phyloP scores from a whole-genome alignment of 1,139 yeast species.

The Pichiaceae sp. region DNA sequence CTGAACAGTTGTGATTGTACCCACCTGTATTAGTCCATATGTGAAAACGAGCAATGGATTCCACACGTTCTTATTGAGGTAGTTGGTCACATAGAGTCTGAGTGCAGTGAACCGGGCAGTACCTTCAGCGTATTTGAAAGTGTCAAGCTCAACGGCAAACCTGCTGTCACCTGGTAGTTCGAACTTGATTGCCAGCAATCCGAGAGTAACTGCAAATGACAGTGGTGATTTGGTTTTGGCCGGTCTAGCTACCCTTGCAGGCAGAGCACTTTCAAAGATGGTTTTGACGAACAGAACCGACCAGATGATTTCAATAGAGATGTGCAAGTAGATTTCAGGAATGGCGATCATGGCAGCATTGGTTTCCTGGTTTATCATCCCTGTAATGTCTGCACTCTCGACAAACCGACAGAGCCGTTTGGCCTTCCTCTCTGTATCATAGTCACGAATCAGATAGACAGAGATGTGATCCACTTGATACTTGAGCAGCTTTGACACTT shows the following conservation, averaged over 20 bases:
- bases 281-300: conserved; percentile 18
- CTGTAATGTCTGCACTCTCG: neutral
- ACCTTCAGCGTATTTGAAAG: conserved; percentile 11
- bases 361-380: conserved; percentile 5
- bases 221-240: neutral
- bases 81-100: conserved; percentile 21
- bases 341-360: conserved; percentile 5
- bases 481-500: neutral
- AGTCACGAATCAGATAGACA: conserved; percentile 14
- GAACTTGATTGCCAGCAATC: conserved; percentile 16
- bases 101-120: conserved; percentile 14
- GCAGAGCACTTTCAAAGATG: conserved; percentile 8
- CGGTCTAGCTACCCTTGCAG: neutral
- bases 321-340: conserved; percentile 17
- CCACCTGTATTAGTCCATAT: conserved; percentile 10
- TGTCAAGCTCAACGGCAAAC: conserved; percentile 20
- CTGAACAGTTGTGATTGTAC: conserved; percentile 2
- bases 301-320: conserved; percentile 24
- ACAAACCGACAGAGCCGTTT: conserved; percentile 6
- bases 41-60: conserved; percentile 17
- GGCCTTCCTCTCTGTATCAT: conserved; percentile 8
- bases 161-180: conserved; percentile 18
- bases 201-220: conserved; percentile 13
- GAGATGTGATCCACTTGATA: conserved; percentile 4
- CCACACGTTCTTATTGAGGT: conserved; percentile 19